phyloP scores from a whole-genome alignment of 805 yeast species.

The Candida orba region DNA sequence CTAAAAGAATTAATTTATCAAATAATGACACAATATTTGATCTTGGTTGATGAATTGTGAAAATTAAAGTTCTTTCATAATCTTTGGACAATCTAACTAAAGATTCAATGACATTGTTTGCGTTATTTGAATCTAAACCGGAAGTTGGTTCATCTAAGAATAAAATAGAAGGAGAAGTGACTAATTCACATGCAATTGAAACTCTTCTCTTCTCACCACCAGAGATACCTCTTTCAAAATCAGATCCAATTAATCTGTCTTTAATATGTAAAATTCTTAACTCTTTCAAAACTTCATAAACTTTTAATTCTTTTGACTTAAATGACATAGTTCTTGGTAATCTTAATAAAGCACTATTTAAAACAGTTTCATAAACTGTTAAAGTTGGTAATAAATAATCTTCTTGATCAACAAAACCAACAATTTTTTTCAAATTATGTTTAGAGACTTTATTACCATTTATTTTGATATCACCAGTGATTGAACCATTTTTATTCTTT shows the following conservation, averaged over 20 bases:
- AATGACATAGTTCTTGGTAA: constrained; percentile 77
- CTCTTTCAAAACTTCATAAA: constrained; percentile 77
- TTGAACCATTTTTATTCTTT: constrained; percentile 71
- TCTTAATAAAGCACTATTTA: constrained; percentile 84
- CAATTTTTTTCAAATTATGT: constrained; percentile 51
- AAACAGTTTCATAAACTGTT: constrained; percentile 92
- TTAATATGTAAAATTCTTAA: constrained; percentile 76
- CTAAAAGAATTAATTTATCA: constrained; percentile 71
- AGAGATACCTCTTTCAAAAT: constrained; percentile 83
- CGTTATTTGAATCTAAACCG: constrained; percentile 91
- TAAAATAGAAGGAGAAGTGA: constrained; percentile 77
- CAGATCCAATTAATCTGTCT: constrained; percentile 83
- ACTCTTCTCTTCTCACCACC: constrained; percentile 92
- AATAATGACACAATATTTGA: constrained; percentile 90
- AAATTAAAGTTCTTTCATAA: constrained; percentile 79
- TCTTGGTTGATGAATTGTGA: constrained; percentile 96
- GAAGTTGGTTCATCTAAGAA: constrained; percentile 93
- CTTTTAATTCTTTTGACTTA: constrained; percentile 67
- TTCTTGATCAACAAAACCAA: constrained; percentile 96
- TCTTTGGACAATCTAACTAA: constrained; percentile 72
- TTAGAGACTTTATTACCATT: constrained; percentile 53
- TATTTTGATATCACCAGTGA: constrained; percentile 60
- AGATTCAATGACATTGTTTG: constrained; percentile 82
- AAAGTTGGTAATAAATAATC: constrained; percentile 85
- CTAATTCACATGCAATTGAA: constrained; percentile 88